phyloP scores from a whole-genome alignment of 148 eudicot species.

The Dysphania ambrosioides region DNA sequence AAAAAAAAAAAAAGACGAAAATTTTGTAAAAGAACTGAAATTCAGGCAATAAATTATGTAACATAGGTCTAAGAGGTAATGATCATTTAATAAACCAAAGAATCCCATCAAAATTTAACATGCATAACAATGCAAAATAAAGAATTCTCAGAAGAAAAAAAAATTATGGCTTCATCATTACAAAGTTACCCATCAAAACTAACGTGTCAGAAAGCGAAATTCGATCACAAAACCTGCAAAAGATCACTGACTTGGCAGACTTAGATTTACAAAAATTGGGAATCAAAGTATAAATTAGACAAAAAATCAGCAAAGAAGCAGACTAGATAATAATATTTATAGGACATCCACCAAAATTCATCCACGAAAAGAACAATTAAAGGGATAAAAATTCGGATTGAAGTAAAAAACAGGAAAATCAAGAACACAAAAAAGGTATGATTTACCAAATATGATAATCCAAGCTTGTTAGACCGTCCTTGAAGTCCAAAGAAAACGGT shows the following conservation, averaged over 20 bases:
- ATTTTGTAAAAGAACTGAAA: too few relatives aligned
- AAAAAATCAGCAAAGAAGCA: not conserved
- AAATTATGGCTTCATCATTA: not conserved
- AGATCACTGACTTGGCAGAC: not conserved
- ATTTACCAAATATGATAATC: conserved; percentile 68
- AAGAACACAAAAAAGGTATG: not conserved
- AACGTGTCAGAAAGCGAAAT: not conserved
- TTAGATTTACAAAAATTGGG: not conserved
- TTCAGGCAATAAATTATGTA: not conserved
- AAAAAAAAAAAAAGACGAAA: too few relatives aligned
- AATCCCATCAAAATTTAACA: not conserved
- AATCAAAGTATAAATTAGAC: not conserved
- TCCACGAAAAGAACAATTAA: not conserved
- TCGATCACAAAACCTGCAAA: not conserved
- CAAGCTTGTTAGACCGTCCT: conserved; percentile 68
- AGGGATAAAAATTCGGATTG: not conserved
- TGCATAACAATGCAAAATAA: not conserved
- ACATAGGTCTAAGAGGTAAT: not conserved
- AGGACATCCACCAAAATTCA: not conserved
- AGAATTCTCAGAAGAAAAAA: not conserved
- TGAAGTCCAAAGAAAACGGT: conserved; percentile 75
- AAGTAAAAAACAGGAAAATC: too few relatives aligned
- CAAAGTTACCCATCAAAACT: too few relatives aligned
- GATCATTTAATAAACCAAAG: not conserved
- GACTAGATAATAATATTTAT: not conserved